These are phyloP conservation scores for Aspergillus cavernicola DNA, from an alignment of 495 filamentous ascomycete species.

Conservation along the genomic window DNA sequence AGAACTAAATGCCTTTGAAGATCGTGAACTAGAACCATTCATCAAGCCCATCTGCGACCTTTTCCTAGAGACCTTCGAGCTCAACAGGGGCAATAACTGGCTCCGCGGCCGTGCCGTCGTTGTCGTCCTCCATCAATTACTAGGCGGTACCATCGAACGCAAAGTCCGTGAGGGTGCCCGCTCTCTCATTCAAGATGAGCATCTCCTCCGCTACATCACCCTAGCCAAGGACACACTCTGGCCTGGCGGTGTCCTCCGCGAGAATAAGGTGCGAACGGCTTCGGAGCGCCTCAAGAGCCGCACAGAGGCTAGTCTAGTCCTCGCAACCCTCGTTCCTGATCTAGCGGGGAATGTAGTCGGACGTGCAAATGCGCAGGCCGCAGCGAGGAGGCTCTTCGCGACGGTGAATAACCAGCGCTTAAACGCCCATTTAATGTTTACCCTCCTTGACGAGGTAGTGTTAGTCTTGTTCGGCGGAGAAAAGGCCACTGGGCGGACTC, in stretches of 20 bases:
- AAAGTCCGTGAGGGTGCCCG: constrained; percentile 81
- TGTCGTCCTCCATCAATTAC: constrained; percentile 66
- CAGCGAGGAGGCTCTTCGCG: constrained; percentile 73
- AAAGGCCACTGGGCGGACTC: constrained; percentile 16
- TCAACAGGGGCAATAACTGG: constrained; percentile 91
- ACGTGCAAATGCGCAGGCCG: constrained; percentile 76
- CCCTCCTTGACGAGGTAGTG: constrained; percentile 73
- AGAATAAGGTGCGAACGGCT: constrained; percentile 54
- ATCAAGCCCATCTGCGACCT: constrained; percentile 98
- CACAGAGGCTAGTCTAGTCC: constrained; percentile 69
- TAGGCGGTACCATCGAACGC: constrained; percentile 86
- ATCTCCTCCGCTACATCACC: constrained; percentile 68
- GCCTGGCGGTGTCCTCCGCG: constrained; percentile 62
- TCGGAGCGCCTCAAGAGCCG: constrained; percentile 66
- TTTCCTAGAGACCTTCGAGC: constrained; percentile 92
- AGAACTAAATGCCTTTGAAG: constrained; percentile 90
- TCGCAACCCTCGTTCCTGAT: constrained; percentile 78
- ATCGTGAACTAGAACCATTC: constrained; percentile 85
- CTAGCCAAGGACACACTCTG: constrained; percentile 72
- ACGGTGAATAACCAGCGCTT: constrained; percentile 69
- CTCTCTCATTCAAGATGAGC: constrained; percentile 68
- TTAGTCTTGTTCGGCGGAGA: constrained; percentile 63
- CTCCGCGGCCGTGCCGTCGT: constrained; percentile 93
- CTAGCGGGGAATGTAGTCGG: constrained; percentile 82
- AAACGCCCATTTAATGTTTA: constrained; percentile 75